Conservation (phyloP, 148 eudicot species). For the Gaultheria prostrata region DNA sequence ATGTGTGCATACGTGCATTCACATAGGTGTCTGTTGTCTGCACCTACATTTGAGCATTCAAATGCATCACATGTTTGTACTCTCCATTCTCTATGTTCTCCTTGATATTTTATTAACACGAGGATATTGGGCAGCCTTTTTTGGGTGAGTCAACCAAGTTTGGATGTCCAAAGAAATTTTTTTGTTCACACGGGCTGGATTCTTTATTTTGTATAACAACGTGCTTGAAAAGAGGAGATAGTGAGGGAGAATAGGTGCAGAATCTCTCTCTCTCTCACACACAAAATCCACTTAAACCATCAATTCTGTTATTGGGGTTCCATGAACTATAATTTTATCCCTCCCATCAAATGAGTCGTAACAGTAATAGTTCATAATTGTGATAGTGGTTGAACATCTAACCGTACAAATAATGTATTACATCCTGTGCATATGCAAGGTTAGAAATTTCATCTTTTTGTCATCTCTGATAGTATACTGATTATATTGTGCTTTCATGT, state of each 20-base stretch:
- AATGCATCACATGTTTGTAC: neutral
- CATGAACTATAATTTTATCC: neutral
- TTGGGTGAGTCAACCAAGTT: neutral
- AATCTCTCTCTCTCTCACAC: neutral
- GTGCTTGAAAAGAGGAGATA: neutral
- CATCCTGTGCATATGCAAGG: neutral
- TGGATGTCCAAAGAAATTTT: neutral
- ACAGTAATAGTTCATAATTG: neutral
- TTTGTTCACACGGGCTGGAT: neutral
- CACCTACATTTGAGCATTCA: neutral
- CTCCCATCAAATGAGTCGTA: neutral
- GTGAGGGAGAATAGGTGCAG: neutral
- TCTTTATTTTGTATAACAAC: neutral
- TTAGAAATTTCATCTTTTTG: neutral
- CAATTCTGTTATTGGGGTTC: neutral
- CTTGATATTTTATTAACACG: neutral
- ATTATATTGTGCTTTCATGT: neutral
- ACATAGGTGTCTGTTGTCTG: neutral
- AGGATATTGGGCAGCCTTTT: neutral
- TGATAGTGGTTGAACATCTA: neutral
- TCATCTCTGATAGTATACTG: neutral
- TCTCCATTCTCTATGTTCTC: neutral
- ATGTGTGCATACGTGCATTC: neutral
- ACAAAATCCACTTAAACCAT: neutral
- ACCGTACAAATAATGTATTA: neutral